Base-by-base conservation (phyloP, 2,329 filamentous ascomycete genomes). In the Xylaria sp. region DNA sequence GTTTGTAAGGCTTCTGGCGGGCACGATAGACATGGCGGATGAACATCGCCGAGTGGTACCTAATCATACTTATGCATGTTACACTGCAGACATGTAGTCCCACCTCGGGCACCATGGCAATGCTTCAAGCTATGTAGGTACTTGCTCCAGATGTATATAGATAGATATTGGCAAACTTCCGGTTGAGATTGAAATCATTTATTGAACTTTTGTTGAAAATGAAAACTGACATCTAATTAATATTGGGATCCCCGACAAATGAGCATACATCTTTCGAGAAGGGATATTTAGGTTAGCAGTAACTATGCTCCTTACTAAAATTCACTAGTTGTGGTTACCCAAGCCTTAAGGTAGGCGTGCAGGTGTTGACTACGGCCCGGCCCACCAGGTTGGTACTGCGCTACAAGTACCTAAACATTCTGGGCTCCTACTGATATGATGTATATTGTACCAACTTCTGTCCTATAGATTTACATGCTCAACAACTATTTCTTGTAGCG, bases 91-190 rank as follows among this genome's bases (percentile, higher is more conserved):
- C 28, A n/a, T n/a, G n/a, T 2, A 23, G 32, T 48, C 52, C 64
- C 60, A 57, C 41, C 18, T 48, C 52, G 41, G 60, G 41, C 52
- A 53, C 30, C 60, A 63, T 32, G 39, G 36, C 43, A 39, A 43
- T 46, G 50, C 60, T 36, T 36, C 12, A 23, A 56, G 28, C 50
- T 30, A n/a, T n/a, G n/a, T n/a, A n/a, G n/a, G n/a, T n/a, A 57
- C 34, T 18, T 28, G 23, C 34, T n/a, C 34, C 12, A 18, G 9
- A 41, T 57, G 20, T 30, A 55, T 23, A 23, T 13, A 34, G 32
- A 20, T 36, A n/a, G 30, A n/a, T 13, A 36, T 23, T 36, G 30
- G n/a, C 13, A 55, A 3, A 9, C 30, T 36, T 23, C n/a, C 1
- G 8, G 30, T 23, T 23, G 10, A 36, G 20, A 30, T 55, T 23